Conservation (phyloP, 352 stramenopile genomes). For the Blastocystis sp. region DNA sequence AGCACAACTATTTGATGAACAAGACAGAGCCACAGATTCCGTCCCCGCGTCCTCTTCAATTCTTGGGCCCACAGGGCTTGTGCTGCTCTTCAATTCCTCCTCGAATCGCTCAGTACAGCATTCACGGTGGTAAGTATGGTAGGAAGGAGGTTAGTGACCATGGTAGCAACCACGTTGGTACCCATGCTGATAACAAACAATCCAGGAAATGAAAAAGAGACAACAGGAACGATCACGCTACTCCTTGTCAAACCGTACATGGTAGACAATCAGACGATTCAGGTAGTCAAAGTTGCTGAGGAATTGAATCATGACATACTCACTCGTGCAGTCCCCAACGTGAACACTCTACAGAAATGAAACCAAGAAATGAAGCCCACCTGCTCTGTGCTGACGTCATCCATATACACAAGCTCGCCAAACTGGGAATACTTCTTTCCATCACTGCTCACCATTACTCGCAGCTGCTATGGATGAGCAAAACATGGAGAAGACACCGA, state of each 20-base stretch:
- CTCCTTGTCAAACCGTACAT: slow-evolving; percentile 12
- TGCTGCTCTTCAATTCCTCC: neutral
- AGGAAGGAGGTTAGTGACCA: no score
- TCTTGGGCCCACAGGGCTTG: neutral
- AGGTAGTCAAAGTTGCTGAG: slow-evolving; percentile 17
- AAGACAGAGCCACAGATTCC: neutral
- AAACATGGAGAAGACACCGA: neutral
- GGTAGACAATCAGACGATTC: slow-evolving; percentile 47
- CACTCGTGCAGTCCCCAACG: neutral
- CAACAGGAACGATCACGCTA: neutral
- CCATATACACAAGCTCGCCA: slow-evolving; percentile 9
- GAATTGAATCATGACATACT: slow-evolving; percentile 31
- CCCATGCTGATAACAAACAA: neutral
- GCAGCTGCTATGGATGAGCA: neutral
- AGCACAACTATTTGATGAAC: slow-evolving; percentile 44
- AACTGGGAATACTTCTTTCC: neutral
- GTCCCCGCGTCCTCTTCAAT: neutral
- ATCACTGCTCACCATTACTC: neutral
- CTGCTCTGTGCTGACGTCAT: slow-evolving; percentile 44
- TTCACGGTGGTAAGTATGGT: neutral
- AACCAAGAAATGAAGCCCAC: neutral
- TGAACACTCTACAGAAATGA: neutral
- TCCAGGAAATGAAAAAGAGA: neutral
- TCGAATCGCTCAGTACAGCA: neutral
- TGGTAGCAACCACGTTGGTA: no score